phyloP scores from a whole-genome alignment of 192 early-diverging fungal genomes.

The Phycomyces blakesleeanus region DNA sequence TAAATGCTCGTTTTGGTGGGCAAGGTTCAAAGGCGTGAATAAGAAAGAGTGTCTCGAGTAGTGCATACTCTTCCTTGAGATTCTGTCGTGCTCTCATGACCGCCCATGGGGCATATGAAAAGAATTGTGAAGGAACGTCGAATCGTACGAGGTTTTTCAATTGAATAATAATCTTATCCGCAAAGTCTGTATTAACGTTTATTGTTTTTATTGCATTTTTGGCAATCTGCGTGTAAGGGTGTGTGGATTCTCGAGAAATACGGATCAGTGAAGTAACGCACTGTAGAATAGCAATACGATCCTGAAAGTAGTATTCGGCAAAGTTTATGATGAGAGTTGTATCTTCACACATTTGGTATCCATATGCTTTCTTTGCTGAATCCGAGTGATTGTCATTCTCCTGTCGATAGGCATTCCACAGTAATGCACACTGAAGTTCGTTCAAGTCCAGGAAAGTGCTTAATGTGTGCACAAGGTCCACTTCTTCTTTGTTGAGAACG shows the following conservation, averaged over 20 bases:
- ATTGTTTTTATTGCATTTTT: neutral
- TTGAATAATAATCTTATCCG: constrained; percentile 17
- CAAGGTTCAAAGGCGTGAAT: constrained; percentile 5
- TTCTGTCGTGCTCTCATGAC: constrained; percentile 38
- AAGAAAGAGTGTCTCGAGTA: constrained; percentile 41
- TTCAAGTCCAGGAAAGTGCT: constrained; percentile 38
- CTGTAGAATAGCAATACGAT: constrained; percentile 21
- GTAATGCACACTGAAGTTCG: constrained; percentile 34
- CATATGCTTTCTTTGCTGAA: neutral
- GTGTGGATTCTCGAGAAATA: constrained; percentile 8
- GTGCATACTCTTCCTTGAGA: constrained; percentile 38
- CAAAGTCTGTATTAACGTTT: neutral
- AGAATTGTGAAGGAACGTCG: constrained; percentile 26
- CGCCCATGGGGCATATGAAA: constrained; percentile 14
- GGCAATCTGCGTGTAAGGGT: constrained; percentile 13
- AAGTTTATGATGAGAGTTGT: constrained; percentile 4
- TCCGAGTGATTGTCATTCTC: constrained; percentile 1
- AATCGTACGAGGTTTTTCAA: constrained; percentile 10
- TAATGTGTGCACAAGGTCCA: constrained; percentile 36
- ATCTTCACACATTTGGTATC: constrained; percentile 6
- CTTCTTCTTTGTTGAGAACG: constrained; percentile 32
- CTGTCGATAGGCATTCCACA: constrained; percentile 22
- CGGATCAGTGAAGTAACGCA: constrained; percentile 19
- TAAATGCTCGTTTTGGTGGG: constrained; percentile 7
- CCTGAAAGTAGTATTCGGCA: constrained; percentile 19